These are phyloP conservation scores for Mrakia hoshinonis DNA, from an alignment of 768 basidiomycete species.

Conservation along the genomic window DNA sequence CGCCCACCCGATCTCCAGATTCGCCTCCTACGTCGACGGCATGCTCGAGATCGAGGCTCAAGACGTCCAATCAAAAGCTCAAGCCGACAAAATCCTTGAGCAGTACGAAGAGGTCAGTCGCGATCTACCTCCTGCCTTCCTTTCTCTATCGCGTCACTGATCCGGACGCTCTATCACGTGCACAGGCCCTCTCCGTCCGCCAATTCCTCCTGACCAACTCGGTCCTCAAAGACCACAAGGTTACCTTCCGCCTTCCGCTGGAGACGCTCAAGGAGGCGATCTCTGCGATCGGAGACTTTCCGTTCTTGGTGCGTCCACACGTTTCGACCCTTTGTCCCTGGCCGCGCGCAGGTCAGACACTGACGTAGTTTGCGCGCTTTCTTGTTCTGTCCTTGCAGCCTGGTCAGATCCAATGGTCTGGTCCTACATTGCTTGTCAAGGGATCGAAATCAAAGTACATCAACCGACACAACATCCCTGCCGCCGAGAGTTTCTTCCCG, in stretches of 20 bases:
- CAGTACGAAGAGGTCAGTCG: constrained; percentile 46
- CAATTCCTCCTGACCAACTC: constrained; percentile 84
- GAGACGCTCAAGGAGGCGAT: constrained; percentile 55
- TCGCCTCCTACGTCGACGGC: constrained; percentile 55
- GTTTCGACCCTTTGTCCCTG: constrained; percentile 1
- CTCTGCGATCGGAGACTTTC: constrained; percentile 67
- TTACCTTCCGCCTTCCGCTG: constrained; percentile 69
- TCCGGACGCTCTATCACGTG: background rate
- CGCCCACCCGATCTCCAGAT: constrained; percentile 39
- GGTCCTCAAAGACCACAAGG: constrained; percentile 36
- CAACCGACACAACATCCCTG: constrained; percentile 58
- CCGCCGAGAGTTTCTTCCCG: constrained; percentile 65
- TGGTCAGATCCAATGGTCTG: constrained; percentile 47
- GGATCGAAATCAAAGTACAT: constrained; percentile 75
- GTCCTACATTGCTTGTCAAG: constrained; percentile 58
- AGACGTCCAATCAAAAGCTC: constrained; percentile 53
- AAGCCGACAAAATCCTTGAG: constrained; percentile 59
- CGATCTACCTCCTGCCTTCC: background rate
- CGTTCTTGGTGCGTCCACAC: constrained; percentile 49
- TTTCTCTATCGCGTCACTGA: background rate
- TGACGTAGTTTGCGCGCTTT: no score
- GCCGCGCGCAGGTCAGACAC: no score
- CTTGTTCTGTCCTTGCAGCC: background rate
- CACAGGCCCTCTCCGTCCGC: constrained; percentile 62
- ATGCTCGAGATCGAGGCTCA: constrained; percentile 66